Evolutionary conservation across 108 stramenopile genomes (phyloP), one percentile per base, ranked within the genome.

Genomic region (Pseudonitzschia pungens): DNA sequence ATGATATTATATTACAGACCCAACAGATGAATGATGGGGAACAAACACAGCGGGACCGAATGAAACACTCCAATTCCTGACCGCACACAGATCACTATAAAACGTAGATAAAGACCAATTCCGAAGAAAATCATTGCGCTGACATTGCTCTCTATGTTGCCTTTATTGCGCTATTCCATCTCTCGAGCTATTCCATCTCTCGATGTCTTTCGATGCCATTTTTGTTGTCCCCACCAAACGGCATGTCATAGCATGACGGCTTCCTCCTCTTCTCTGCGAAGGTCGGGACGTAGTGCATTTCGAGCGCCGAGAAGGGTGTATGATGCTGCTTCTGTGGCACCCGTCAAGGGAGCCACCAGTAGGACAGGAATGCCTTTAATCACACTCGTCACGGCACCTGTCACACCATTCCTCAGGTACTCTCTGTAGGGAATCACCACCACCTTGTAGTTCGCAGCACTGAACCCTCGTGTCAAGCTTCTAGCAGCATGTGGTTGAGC

Each of bases 281-380:
- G 81, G 66, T 94, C 93, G 10, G 90, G 93, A 52, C 90, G 75
- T 6, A 94, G 65, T 65, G 87, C 87, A 81, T 94, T 92, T n/a
- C 93, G 80, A 53, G 83, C 84, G 28, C 90, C 93, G 16, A 90
- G 69, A 26, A 94, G 72, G 0, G 88, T 86, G 51, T 92, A 92
- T 8, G 93, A 94, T 42, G 91, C 20, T 24, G 90, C 90, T 68
- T 94, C 93, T 14, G 86, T 82, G n/a, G 85, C 89, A 48, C 87
- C 93, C 29, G 84, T 83, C n/a, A 90, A 50, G 4, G 90, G 90
- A 26, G 89, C 90, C 16, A 86, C 71, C 18, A 94, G 75, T 45
- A 87, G 87, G 1, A 94, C 85, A 21, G 90, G 93, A 29, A 94
- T 83, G n/a, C 89, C 93, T 64, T 74, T 56, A 1, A 92, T 71